Evolutionary conservation across 495 filamentous ascomycete genomes (phyloP), one percentile per base, ranked within the genome.

Genomic region (Penicillium samsonianum): DNA sequence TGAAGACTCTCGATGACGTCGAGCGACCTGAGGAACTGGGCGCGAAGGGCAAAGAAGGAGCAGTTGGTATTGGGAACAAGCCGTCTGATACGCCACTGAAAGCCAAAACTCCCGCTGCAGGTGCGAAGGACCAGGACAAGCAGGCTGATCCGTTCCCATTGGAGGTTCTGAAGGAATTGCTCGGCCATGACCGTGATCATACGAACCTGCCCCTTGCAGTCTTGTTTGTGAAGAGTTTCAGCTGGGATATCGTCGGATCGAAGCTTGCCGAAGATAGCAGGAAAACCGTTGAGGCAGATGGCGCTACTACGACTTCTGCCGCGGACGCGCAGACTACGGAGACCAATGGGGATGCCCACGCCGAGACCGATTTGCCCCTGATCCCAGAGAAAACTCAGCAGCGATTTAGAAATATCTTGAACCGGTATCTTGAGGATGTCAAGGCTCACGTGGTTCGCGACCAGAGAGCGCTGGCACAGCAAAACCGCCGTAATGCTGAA

Each of bases 111-210:
- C 60, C 65, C 16, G 49, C 67, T 1, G 60, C 64, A 2, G 55
- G 42, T 10, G 11, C 52, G 54, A 61, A 67, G 20, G 82, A 82
- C 52, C 69, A 72, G 16, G 74, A 75, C 12, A 73, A 72, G 50
- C 75, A 79, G 37, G 72, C 79, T 8, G 94, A 97, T 53, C 92
- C 94, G 5, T 98, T 98, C 64, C 94, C 94, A 7, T 76, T 99
- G 26, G 94, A 99, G 67, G 92, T 98, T 31, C 75, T 99, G 35
- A 99, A 98, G 75, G 94, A 99, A 66, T 81, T 99, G 53, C 82
- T 98, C 5, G 91, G 92, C 3, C 87, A 96, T 67, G 94, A 99
- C 65, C 83, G 90, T 17, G 93, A 99, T 58, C 94, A 98, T 70
- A 77, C 83, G 28, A 98, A 97, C 67, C 75, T 99, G 40, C 91